Evolutionary conservation across 441 rosid genomes (phyloP).

Genomic region (Populus tomentosa): DNA sequence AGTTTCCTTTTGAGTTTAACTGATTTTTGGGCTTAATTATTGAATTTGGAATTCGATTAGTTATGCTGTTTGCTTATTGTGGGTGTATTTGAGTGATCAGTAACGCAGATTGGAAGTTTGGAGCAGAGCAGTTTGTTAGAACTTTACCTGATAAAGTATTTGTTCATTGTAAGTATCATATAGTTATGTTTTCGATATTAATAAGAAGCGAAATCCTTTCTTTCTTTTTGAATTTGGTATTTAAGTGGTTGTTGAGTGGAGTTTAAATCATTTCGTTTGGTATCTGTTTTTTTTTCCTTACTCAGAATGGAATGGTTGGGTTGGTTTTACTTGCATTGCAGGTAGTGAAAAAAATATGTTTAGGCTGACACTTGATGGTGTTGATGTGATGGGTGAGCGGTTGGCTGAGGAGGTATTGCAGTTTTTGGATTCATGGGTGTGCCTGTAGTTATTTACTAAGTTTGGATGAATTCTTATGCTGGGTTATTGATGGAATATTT

Average conservation of each 20-base stretch:
- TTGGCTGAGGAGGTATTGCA: conserved; percentile 69
- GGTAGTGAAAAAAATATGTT: conserved; percentile 80
- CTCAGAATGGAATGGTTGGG: background rate
- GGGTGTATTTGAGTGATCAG: conserved; percentile 34
- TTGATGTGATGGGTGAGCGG: conserved; percentile 97
- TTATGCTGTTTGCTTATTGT: background rate
- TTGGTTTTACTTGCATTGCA: conserved; percentile 26
- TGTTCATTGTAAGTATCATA: conserved; percentile 66
- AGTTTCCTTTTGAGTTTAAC: background rate
- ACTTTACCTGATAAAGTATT: conserved; percentile 67
- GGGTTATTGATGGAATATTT: background rate
- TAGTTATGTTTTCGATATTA: conserved; percentile 2
- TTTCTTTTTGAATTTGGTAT: background rate
- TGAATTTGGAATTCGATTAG: background rate
- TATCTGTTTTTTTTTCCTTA: background rate
- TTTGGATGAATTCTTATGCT: background rate
- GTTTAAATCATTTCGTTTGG: background rate
- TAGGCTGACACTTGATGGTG: conserved; percentile 75
- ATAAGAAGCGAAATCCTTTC: background rate
- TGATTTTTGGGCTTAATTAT: background rate
- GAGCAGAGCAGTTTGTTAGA: conserved; percentile 78
- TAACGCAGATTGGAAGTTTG: conserved; percentile 86
- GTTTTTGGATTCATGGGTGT: background rate
- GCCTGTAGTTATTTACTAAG: conserved; percentile 2
- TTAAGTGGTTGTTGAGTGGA: background rate